A percentile compares a stretch with the other conserved stretches of the same genome.
phyloP scores from a whole-genome alignment of 331 rosid species.

The Rosa hybrid region DNA sequence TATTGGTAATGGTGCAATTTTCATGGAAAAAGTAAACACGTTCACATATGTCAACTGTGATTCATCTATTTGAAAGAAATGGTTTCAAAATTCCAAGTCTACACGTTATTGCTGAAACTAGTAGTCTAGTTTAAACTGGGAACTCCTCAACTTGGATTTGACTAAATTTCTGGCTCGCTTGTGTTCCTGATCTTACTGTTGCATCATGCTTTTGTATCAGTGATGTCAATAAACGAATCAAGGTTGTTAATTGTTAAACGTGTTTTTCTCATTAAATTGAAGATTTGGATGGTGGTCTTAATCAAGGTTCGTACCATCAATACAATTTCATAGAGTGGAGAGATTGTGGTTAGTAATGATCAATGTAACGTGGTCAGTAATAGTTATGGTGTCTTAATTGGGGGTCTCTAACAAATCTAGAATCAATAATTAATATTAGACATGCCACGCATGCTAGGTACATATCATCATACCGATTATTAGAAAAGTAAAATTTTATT shows the following conservation, averaged over 20 bases:
- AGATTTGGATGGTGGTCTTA: slow-evolving; percentile 17
- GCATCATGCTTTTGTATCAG: slow-evolving; percentile 50
- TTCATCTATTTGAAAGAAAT: background rate
- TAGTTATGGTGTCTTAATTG: background rate
- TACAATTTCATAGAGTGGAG: background rate
- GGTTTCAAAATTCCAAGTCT: background rate
- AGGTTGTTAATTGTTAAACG: background rate
- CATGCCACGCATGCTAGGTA: too few relatives aligned
- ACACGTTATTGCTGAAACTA: background rate
- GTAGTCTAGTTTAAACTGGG: background rate
- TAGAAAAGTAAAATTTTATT: too few relatives aligned
- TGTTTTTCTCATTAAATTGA: slow-evolving; percentile 7
- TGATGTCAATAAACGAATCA: slow-evolving; percentile 33
- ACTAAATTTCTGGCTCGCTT: background rate
- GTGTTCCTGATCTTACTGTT: background rate
- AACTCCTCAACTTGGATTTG: background rate
- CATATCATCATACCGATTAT: too few relatives aligned
- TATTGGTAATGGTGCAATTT: background rate
- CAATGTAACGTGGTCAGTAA: background rate
- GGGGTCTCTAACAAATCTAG: background rate
- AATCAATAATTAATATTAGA: background rate
- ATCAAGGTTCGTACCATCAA: background rate
- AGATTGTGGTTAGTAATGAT: background rate
- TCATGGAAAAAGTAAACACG: background rate
- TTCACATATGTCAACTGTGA: too few relatives aligned